Percentiles rank a stretch among this genome's conserved stretches.
These are phyloP conservation scores for Pythium myriotylum DNA, from an alignment of 352 stramenopile genomes.

Conservation along the genomic window DNA sequence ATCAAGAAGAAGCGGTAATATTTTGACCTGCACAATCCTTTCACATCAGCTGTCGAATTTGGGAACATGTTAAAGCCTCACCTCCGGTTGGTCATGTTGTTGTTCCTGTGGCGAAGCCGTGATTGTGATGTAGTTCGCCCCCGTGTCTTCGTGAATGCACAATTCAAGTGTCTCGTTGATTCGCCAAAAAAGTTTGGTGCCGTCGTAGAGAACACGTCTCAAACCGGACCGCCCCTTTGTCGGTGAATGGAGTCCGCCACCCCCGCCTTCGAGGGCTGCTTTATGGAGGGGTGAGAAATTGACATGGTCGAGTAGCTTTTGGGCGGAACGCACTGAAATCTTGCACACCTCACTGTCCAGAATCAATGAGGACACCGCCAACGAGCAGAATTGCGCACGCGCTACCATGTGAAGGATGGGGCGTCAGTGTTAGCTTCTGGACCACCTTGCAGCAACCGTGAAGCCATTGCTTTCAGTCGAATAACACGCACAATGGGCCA, in stretches of 20 bases:
- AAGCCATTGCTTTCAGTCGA: constrained; percentile 16
- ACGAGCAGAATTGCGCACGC: constrained; percentile 4
- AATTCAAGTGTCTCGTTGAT: constrained; percentile 87
- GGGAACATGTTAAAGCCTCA: constrained; percentile 3
- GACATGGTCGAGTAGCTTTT: constrained; percentile 88
- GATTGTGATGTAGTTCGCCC: constrained; percentile 71
- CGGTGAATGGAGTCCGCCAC: constrained; percentile 22
- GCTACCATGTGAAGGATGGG: constrained; percentile 76
- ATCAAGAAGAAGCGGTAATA: constrained; percentile 61
- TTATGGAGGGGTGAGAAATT: constrained; percentile 90
- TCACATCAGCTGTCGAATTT: neutral
- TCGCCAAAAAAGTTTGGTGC: constrained; percentile 87
- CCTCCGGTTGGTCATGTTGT: constrained; percentile 33
- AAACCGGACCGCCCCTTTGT: constrained; percentile 33
- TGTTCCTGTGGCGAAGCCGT: constrained; percentile 55
- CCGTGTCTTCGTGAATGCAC: constrained; percentile 79
- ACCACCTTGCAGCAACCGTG: constrained; percentile 15
- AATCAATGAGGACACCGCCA: neutral
- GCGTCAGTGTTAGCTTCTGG: constrained; percentile 30
- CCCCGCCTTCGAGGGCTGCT: constrained; percentile 61
- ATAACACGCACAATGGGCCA: neutral
- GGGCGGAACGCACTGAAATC: constrained; percentile 84
- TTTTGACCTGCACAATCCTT: constrained; percentile 21
- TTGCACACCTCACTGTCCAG: constrained; percentile 83
- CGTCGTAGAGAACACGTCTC: constrained; percentile 77